Percentiles rank a stretch among this genome's conserved stretches.
Evolutionary conservation across 2,329 filamentous ascomycete species (phyloP).

Genomic region (Arthrobotrys megalospora): DNA sequence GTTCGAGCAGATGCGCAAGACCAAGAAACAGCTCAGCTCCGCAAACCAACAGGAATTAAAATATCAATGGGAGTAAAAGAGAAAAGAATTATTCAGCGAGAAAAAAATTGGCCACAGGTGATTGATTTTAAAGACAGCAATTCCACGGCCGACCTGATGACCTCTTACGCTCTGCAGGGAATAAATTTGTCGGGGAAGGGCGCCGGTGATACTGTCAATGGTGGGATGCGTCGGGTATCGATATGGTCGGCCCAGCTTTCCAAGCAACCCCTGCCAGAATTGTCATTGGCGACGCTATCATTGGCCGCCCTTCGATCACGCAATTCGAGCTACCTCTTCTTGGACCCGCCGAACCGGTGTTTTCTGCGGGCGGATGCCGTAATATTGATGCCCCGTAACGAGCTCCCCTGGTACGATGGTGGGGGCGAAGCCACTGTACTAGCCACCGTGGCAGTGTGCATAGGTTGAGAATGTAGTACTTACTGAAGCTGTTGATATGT

Average conservation of each 20-base stretch:
- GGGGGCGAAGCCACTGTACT: constrained; percentile 30
- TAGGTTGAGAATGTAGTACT: background rate
- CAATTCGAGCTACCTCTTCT: constrained; percentile 49
- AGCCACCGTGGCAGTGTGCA: constrained; percentile 21
- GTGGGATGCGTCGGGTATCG: constrained; percentile 45
- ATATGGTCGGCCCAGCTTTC: constrained; percentile 24
- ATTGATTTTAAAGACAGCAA: constrained; percentile 28
- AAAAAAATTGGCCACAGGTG: constrained; percentile 37
- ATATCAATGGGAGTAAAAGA: constrained; percentile 18
- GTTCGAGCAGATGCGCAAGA: constrained; percentile 11
- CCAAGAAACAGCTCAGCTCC: constrained; percentile 2
- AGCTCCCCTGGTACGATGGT: constrained; percentile 18
- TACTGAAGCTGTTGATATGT: constrained; percentile 13
- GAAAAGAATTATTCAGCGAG: constrained; percentile 38
- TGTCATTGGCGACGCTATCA: constrained; percentile 37
- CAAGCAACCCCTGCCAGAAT: constrained; percentile 31
- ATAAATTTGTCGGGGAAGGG: constrained; percentile 43
- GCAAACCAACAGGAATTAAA: constrained; percentile 28
- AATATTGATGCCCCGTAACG: constrained; percentile 32
- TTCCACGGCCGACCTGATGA: constrained; percentile 40
- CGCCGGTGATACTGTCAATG: constrained; percentile 42
- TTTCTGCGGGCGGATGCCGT: constrained; percentile 28
- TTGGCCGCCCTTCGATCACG: constrained; percentile 49
- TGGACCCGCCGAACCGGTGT: constrained; percentile 55
- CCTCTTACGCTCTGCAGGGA: constrained; percentile 42